Conservation (phyloP, 805 yeast genomes). For the Lachancea fermentati region DNA sequence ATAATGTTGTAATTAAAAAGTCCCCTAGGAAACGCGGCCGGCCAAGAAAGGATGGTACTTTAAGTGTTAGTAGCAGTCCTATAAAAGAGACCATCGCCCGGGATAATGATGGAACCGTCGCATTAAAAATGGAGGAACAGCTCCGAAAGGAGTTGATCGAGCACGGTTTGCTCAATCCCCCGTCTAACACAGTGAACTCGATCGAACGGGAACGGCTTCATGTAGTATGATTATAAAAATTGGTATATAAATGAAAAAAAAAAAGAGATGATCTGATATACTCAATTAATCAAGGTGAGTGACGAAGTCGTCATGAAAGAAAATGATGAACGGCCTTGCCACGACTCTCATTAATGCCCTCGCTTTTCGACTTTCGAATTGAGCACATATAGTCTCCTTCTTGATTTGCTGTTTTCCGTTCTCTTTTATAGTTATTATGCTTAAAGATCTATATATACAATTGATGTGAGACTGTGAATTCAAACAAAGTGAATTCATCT, state of each 20-base stretch:
- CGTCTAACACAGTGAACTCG: too few species aligned
- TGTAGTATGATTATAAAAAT: not conserved
- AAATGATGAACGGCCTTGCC: too few species aligned
- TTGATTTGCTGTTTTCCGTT: not conserved
- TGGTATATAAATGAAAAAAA: too few species aligned
- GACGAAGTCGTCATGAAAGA: too few species aligned
- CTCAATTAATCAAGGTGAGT: too few species aligned
- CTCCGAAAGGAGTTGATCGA: conserved; percentile 11
- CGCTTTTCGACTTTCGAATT: too few species aligned
- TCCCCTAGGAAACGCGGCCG: conserved; percentile 29
- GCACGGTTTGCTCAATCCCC: conserved; percentile 2
- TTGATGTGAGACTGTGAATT: too few species aligned
- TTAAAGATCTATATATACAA: conserved; percentile 6
- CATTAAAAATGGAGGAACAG: conserved; percentile 24
- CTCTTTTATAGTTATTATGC: not conserved
- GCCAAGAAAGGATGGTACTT: conserved; percentile 20
- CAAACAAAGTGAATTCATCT: conserved; percentile 8
- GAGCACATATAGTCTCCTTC: too few species aligned
- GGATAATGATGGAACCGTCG: conserved; percentile 16
- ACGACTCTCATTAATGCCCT: too few species aligned
- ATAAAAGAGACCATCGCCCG: conserved; percentile 20
- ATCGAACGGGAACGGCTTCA: not conserved
- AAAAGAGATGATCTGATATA: too few species aligned
- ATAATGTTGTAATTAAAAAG: conserved; percentile 25
- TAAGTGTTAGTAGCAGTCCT: conserved; percentile 21